Percentiles rank a stretch among this genome's conserved stretches.
These are phyloP conservation scores for Fagopyrum esculentum DNA, from an alignment of 148 eudicot species.

Conservation along the genomic window DNA sequence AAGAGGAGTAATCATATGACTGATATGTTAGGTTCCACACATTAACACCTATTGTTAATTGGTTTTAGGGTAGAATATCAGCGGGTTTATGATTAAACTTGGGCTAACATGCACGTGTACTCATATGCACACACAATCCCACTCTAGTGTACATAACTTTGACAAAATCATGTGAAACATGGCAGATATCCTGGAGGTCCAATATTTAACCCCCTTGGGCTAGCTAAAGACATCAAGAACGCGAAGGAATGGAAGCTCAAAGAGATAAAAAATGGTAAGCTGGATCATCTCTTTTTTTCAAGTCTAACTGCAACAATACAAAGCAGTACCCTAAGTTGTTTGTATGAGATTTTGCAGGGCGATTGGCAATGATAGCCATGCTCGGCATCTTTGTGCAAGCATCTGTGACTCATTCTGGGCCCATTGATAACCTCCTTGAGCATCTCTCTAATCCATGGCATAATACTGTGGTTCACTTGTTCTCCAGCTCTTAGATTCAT, in stretches of 20 bases:
- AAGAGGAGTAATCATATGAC: no score
- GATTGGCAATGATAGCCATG: constrained; percentile 17
- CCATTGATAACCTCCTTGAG: constrained; percentile 60
- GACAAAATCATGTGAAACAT: not conserved
- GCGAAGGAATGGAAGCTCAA: constrained; percentile 86
- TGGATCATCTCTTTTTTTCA: no score
- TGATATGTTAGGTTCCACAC: no score
- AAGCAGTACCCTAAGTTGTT: not conserved
- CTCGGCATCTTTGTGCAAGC: constrained; percentile 83
- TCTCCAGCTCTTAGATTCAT: constrained; percentile 25
- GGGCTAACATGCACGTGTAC: no score
- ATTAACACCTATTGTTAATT: no score
- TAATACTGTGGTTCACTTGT: constrained; percentile 57
- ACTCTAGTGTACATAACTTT: no score
- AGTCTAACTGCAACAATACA: no score
- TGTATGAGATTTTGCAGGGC: constrained; percentile 19
- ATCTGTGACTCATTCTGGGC: constrained; percentile 62
- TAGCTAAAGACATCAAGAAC: constrained; percentile 66
- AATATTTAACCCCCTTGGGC: constrained; percentile 74
- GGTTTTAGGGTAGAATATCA: no score
- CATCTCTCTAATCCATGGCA: constrained; percentile 91
- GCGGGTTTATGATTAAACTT: no score
- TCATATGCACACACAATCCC: no score
- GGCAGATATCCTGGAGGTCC: constrained; percentile 91
- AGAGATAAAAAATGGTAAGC: constrained; percentile 83